These are phyloP conservation scores for Acanthamoeba castellanii DNA, from an alignment of 208 protist genomes.

Conservation along the genomic window DNA sequence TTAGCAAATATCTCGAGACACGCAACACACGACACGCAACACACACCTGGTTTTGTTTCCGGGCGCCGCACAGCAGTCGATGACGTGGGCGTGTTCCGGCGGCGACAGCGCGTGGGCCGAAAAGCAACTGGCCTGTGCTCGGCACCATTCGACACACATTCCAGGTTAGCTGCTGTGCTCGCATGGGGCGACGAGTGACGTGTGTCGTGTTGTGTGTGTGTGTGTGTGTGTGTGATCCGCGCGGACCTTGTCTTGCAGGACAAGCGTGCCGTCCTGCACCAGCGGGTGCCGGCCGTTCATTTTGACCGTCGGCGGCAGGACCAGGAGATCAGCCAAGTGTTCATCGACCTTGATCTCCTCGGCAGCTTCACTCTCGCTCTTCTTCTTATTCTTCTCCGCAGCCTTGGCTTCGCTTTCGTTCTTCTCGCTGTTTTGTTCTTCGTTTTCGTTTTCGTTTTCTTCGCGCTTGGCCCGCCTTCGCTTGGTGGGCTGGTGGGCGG, in stretches of 20 bases:
- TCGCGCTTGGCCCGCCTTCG: not conserved
- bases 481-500: not conserved
- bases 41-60: constrained; percentile 74
- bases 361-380: not conserved
- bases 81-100: not conserved
- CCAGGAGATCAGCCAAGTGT: not conserved
- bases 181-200: no score
- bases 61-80: constrained; percentile 77
- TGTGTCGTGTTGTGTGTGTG: no score
- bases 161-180: no score
- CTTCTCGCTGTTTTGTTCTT: not conserved
- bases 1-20: no score
- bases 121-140: constrained; percentile 40
- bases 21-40: no score
- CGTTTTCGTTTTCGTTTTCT: not conserved
- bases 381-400: not conserved
- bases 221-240: no score
- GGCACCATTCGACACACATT: no score
- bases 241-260: constrained; percentile 48
- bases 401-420: not conserved
- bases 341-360: not conserved
- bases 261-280: not conserved
- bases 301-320: not conserved
- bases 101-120: constrained; percentile 44
- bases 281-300: constrained; percentile 7